These are phyloP conservation scores for Craterostigma plantagineum DNA, from an alignment of 257 asterid species.

Conservation along the genomic window DNA sequence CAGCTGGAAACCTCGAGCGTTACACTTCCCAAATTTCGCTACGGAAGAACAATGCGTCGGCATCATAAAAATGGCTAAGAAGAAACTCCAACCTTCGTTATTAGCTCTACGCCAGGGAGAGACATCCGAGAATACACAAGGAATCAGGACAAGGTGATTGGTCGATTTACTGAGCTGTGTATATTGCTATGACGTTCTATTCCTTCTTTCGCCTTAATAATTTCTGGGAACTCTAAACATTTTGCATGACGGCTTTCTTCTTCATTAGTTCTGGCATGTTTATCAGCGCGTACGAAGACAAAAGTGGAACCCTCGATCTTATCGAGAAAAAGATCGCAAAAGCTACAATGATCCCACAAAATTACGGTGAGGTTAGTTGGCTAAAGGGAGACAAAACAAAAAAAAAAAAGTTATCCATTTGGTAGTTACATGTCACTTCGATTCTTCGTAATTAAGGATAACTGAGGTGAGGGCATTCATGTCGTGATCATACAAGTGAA, in stretches of 20 bases:
- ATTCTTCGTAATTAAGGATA: neutral
- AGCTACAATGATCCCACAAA: constrained; percentile 57
- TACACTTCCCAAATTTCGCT: constrained; percentile 82
- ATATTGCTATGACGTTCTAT: neutral
- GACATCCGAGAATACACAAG: constrained; percentile 62
- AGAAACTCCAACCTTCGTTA: constrained; percentile 43
- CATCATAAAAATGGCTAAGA: constrained; percentile 44
- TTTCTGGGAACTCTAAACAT: neutral
- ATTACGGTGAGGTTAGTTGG: constrained; percentile 62
- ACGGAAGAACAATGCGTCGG: constrained; percentile 64
- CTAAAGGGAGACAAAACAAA: neutral
- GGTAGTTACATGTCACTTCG: neutral
- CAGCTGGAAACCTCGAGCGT: constrained; percentile 83
- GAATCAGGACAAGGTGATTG: constrained; percentile 81
- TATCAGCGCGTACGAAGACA: constrained; percentile 68
- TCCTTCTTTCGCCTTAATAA: constrained; percentile 1
- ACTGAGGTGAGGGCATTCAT: neutral
- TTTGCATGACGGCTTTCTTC: constrained; percentile 6
- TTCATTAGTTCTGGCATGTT: constrained; percentile 66
- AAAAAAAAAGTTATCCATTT: constrained; percentile 3
- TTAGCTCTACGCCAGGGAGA: constrained; percentile 82
- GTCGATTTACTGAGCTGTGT: neutral
- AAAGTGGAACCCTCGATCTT: constrained; percentile 44
- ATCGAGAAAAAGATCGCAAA: constrained; percentile 74
- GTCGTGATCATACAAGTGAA: neutral